Evolutionary conservation across 2,329 filamentous ascomycete genomes (phyloP), one percentile per base, ranked within the genome.

Genomic region (Onygenales sp.): DNA sequence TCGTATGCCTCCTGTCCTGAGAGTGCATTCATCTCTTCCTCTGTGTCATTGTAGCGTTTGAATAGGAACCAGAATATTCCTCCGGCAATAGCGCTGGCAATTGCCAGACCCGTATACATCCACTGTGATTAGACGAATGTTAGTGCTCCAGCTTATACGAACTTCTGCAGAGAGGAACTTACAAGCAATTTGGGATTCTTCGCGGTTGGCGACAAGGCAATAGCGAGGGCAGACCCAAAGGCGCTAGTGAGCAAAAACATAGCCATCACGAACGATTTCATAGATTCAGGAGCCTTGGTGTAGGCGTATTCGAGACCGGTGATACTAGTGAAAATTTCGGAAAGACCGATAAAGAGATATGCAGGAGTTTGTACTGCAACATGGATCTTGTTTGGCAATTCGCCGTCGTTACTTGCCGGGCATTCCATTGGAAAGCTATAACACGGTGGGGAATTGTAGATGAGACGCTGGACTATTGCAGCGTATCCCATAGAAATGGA

Each of bases 261-360:
- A 0, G 80, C 74, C 61, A 78, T 74, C 35, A 83, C 77, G 9
- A 79, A 81, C 0, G 79, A 82, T 64, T 83, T 80, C 83, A 88
- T 86, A 63, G 76, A 81, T 45, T 78, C 77, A 1, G 85, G 85
- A 0, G 85, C 85, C 68, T 88, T 87, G 61, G 83, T 86, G 68
- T 83, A 88, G n/a, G 84, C 85, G 59, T 87, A 87, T 66, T 88
- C 85, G 8, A 86, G 77, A 55, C 81, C 80, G 0, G 84, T 86
- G 57, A 87, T 81, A 9, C 81, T 84, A 46, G 81, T 81, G 53
- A 82, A 72, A 53, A 79, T 77, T 64, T 86, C 83, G 2, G 78
- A 72, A 17, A 75, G 49, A 61, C 71, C 71, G 52, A 75, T 72
- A 53, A 75, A 65, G 35, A 75, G 57, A 58, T 75, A 73, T 33